These are phyloP conservation scores for Pseudogymnoascus sp. DNA, from an alignment of 2,329 filamentous ascomycete genomes.

Conservation along the genomic window DNA sequence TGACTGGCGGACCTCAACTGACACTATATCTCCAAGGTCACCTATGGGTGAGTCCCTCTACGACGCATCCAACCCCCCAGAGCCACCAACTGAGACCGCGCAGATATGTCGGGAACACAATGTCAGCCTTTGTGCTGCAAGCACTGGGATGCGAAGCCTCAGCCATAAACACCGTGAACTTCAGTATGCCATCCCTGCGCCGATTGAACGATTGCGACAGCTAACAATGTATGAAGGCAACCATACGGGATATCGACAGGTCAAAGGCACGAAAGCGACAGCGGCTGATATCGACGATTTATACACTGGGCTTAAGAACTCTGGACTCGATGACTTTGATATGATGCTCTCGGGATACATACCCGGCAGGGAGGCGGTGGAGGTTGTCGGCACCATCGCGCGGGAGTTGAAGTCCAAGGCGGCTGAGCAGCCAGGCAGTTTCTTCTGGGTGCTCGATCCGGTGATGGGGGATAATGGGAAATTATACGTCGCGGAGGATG, in stretches of 20 bases:
- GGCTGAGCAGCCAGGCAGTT: conserved; percentile 56
- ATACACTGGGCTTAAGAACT: conserved; percentile 76
- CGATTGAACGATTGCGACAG: not conserved
- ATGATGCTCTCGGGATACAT: conserved; percentile 94
- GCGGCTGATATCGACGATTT: conserved; percentile 76
- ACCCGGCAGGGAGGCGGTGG: conserved; percentile 74
- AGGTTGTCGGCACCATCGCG: conserved; percentile 76
- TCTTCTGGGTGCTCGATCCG: conserved; percentile 96
- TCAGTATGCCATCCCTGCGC: conserved; percentile 55
- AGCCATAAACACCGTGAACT: conserved; percentile 92
- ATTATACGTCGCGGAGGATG: conserved; percentile 84
- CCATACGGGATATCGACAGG: conserved; percentile 84
- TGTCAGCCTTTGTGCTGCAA: conserved; percentile 92
- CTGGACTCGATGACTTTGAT: conserved; percentile 79
- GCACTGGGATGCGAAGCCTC: conserved; percentile 88
- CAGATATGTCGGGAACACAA: conserved; percentile 96
- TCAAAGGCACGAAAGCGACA: conserved; percentile 74
- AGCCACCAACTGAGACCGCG: conserved; percentile 7
- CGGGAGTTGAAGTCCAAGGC: conserved; percentile 65
- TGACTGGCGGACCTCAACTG: conserved; percentile 17
- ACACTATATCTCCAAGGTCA: conserved; percentile 45
- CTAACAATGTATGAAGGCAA: conserved; percentile 55
- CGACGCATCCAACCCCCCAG: not conserved
- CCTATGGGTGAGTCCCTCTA: conserved; percentile 54
- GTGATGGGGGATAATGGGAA: conserved; percentile 96